Conservation (phyloP, 352 stramenopile species). For the Globisporangium mamillatum region DNA sequence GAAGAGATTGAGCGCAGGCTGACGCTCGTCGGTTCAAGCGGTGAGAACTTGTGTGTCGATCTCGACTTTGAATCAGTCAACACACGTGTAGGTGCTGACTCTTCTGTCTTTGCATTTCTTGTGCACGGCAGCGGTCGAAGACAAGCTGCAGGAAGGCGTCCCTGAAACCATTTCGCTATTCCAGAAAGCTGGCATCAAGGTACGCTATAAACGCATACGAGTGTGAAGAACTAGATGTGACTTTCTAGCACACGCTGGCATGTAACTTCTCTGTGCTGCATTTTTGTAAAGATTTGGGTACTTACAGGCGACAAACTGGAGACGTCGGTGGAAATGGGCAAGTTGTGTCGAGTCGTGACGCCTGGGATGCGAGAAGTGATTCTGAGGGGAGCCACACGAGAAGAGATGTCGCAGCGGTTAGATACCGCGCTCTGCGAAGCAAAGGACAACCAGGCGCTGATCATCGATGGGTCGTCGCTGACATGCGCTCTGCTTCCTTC, state of each 20-base stretch:
- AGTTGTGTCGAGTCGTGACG: constrained; percentile 83
- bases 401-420: constrained; percentile 52
- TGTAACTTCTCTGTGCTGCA: not conserved
- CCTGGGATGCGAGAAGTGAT: constrained; percentile 80
- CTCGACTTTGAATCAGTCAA: not conserved
- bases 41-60: constrained; percentile 24
- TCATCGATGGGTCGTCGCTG: constrained; percentile 66
- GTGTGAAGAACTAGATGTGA: not conserved
- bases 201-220: constrained; percentile 34
- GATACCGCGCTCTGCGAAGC: constrained; percentile 47
- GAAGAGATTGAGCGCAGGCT: constrained; percentile 85
- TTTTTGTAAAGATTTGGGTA: constrained; percentile 80
- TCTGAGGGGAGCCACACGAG: constrained; percentile 37
- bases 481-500: constrained; percentile 48
- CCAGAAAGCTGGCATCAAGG: constrained; percentile 94
- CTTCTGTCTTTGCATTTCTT: not conserved
- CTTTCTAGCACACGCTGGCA: not conserved
- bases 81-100: not conserved
- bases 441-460: constrained; percentile 61
- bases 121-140: constrained; percentile 91
- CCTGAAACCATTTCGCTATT: constrained; percentile 90
- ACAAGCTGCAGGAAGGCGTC: constrained; percentile 97
- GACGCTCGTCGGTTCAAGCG: constrained; percentile 83
- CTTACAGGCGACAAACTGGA: constrained; percentile 98
- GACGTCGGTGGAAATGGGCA: constrained; percentile 98